phyloP scores from a whole-genome alignment of 83 land plant species.

The Thuja plicata region DNA sequence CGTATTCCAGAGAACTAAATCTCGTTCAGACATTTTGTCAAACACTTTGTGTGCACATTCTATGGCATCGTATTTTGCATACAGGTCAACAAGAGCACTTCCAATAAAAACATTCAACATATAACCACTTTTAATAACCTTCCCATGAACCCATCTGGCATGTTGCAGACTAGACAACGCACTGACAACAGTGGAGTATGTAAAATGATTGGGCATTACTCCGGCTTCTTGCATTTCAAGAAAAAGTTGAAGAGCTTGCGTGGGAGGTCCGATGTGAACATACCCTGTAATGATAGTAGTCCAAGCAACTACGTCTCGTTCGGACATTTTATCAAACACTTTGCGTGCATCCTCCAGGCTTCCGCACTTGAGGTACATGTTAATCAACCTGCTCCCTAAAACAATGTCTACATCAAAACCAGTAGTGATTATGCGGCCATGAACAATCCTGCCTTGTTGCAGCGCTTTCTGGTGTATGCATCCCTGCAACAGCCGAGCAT shows the following conservation, averaged over 20 bases:
- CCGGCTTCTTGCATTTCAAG: constrained; percentile 31
- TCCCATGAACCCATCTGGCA: constrained; percentile 10
- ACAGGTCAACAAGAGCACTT: constrained; percentile 13
- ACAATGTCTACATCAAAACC: constrained; percentile 33
- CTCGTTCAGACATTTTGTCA: constrained; percentile 17
- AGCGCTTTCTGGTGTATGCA: neutral
- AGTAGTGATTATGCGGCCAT: constrained; percentile 19
- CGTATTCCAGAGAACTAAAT: constrained; percentile 67
- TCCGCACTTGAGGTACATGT: constrained; percentile 32
- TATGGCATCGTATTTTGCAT: constrained; percentile 3
- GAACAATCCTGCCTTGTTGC: constrained; percentile 12
- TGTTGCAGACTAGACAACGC: constrained; percentile 17
- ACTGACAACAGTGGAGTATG: constrained; percentile 16
- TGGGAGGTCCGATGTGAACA: constrained; percentile 30
- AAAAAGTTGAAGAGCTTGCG: constrained; percentile 24
- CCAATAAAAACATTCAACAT: constrained; percentile 15
- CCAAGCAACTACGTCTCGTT: constrained; percentile 33
- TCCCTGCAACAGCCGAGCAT: neutral
- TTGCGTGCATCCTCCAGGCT: constrained; percentile 22
- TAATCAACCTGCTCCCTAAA: constrained; percentile 39
- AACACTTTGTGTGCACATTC: constrained; percentile 18
- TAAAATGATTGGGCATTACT: constrained; percentile 28
- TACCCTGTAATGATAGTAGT: constrained; percentile 45
- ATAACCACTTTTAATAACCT: constrained; percentile 27
- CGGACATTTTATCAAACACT: constrained; percentile 27